Evolutionary conservation across 2,329 filamentous ascomycete genomes (phyloP), one percentile per base, ranked within the genome.

Genomic region (Parafenestella ontariensis): DNA sequence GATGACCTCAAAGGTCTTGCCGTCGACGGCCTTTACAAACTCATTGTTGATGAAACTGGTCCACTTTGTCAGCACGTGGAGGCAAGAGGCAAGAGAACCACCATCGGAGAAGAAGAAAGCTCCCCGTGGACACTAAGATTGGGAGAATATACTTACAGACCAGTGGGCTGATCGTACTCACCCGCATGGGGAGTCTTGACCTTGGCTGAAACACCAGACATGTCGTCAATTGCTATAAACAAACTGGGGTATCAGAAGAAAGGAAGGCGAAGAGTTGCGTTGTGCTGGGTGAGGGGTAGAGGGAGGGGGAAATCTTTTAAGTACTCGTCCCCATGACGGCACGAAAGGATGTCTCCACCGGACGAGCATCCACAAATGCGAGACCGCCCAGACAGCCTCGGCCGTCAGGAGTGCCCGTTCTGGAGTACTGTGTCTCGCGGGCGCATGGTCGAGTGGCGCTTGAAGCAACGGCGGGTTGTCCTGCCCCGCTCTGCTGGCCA

Each of bases 1-100:
- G 83, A 95, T 89, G 77, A 92, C 90, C 80, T 96, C 92, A 73
- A 96, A 95, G 65, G 89, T 92, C 85, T 91, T 89, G 81, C 92
- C 92, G 69, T 96, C 91, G 61, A 89, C 87, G 75, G 87, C 84
- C 77, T 89, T 87, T 62, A 96, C 86, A 81, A 89, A 97, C 79
- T 97, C 89, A 78, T 94, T 93, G 85, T 95, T 93, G 85, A 96
- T 95, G 85, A 91, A 95, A 58, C 89, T 91, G 70, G 18, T 6
- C 8, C 7, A 7, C 31, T 39, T 34, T 45, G 62, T 75, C 50
- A 68, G 59, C 24, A 68, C 42, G 34, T 26, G 33, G n/a, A n/a
- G n/a, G n/a, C n/a, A n/a, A n/a, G 11, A 37, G 11, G 33, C 9
- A 55, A 34, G 31, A 34, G 40, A 41, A 9, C 8, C 28, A 31